Conservation (phyloP, 2,329 filamentous ascomycete genomes). For the Aspergillus pseudoglaucus region DNA sequence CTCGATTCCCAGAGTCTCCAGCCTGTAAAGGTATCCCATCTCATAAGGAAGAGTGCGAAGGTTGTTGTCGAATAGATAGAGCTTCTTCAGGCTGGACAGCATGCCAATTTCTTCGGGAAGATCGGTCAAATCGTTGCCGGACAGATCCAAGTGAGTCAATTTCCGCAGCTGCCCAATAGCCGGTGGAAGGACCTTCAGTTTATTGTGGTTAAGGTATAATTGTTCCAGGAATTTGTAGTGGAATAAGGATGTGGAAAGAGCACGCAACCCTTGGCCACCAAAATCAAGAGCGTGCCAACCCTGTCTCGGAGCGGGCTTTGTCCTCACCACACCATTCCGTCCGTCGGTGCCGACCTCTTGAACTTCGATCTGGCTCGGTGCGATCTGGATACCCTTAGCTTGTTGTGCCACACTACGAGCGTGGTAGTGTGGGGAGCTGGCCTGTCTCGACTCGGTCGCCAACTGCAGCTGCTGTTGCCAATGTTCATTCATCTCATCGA, state of each 20-base stretch:
- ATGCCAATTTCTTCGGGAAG: constrained; percentile 91
- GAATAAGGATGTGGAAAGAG: constrained; percentile 73
- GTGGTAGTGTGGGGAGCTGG: constrained; percentile 67
- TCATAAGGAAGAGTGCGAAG: constrained; percentile 77
- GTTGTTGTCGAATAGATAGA: constrained; percentile 85
- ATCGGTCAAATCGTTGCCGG: constrained; percentile 74
- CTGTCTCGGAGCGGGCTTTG: constrained; percentile 55
- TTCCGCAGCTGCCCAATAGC: constrained; percentile 76
- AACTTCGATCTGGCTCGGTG: constrained; percentile 44
- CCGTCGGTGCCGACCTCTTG: constrained; percentile 48
- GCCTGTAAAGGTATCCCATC: constrained; percentile 77
- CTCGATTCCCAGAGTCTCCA: constrained; percentile 86
- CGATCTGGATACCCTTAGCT: constrained; percentile 40
- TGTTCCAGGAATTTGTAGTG: constrained; percentile 83
- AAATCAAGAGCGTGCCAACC: constrained; percentile 93
- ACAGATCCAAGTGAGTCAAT: constrained; percentile 77
- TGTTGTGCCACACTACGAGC: constrained; percentile 42
- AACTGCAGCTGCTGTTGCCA: constrained; percentile 84
- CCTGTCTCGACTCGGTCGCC: constrained; percentile 65
- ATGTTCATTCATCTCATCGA: constrained; percentile 59
- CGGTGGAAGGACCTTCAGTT: constrained; percentile 70
- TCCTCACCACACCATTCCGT: constrained; percentile 59
- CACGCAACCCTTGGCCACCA: constrained; percentile 88
- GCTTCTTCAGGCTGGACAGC: constrained; percentile 83
- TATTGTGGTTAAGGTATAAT: constrained; percentile 90